These are phyloP conservation scores for Cladosporium austrohemisphaericum DNA, from an alignment of 2,329 filamentous ascomycete genomes.

Conservation along the genomic window DNA sequence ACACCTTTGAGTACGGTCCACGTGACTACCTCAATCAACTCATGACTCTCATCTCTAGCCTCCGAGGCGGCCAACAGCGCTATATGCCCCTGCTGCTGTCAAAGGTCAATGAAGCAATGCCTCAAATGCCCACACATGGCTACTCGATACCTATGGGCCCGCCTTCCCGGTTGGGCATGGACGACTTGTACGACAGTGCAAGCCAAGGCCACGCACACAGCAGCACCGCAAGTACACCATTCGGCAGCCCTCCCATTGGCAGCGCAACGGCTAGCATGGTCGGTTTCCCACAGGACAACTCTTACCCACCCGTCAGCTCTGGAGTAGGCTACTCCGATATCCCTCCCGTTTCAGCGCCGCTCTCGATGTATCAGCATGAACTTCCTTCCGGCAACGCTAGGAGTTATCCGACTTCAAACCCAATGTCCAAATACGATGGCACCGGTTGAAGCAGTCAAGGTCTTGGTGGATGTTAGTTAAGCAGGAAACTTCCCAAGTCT, in stretches of 20 bases:
- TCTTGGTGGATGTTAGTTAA: neutral
- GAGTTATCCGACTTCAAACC: constrained; percentile 12
- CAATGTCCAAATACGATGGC: constrained; percentile 8
- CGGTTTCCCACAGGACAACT: constrained; percentile 3
- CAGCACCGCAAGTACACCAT: constrained; percentile 35
- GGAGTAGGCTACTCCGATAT: neutral
- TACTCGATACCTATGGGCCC: constrained; percentile 27
- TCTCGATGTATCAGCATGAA: constrained; percentile 13
- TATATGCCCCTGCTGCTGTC: constrained; percentile 73
- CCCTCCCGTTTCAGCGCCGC: neutral
- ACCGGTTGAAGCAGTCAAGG: neutral
- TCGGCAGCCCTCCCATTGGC: constrained; percentile 26
- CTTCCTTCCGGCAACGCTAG: neutral
- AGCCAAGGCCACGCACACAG: constrained; percentile 37
- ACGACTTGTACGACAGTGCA: constrained; percentile 29
- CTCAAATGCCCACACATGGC: constrained; percentile 25
- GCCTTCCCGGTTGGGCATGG: constrained; percentile 20
- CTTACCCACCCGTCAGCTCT: constrained; percentile 5
- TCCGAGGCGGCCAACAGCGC: constrained; percentile 71
- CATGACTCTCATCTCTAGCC: constrained; percentile 60
- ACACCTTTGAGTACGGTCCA: constrained; percentile 61
- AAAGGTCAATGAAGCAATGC: constrained; percentile 63
- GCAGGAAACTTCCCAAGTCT: too few species aligned
- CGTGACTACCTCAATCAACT: constrained; percentile 70
- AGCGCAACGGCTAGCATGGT: constrained; percentile 10